Evolutionary conservation across 2,329 filamentous ascomycete species (phyloP).

Genomic region (Epichloe scottii): DNA sequence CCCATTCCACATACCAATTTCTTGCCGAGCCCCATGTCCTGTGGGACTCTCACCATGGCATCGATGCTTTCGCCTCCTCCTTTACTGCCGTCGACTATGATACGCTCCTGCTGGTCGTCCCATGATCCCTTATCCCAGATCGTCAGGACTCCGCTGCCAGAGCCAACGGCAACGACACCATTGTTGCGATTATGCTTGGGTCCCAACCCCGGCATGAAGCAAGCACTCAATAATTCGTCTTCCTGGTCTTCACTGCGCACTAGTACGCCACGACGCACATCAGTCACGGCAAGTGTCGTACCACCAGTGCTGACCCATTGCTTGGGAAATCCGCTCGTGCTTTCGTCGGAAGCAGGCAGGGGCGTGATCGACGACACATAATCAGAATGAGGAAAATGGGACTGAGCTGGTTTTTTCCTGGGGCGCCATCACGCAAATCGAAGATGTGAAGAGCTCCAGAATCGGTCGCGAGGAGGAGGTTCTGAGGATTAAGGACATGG

Average conservation of each 20-base stretch:
- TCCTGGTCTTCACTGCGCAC: slow-evolving; percentile 90
- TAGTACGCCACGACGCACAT: slow-evolving; percentile 74
- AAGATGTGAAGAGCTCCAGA: slow-evolving; percentile 80
- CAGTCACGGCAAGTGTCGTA: slow-evolving; percentile 80
- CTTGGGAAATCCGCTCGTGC: slow-evolving; percentile 80
- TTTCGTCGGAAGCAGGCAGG: slow-evolving; percentile 65
- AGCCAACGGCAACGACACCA: slow-evolving; percentile 65
- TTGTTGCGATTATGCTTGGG: slow-evolving; percentile 53
- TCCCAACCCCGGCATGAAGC: slow-evolving; percentile 65
- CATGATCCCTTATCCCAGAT: slow-evolving; percentile 90
- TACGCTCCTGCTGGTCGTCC: slow-evolving; percentile 88
- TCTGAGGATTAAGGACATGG: slow-evolving; percentile 75
- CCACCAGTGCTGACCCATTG: slow-evolving; percentile 93
- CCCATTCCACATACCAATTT: slow-evolving; percentile 70
- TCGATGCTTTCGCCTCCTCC: slow-evolving; percentile 68
- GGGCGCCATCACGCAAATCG: slow-evolving; percentile 56
- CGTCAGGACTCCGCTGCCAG: slow-evolving; percentile 68
- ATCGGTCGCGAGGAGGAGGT: slow-evolving; percentile 79
- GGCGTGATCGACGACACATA: slow-evolving; percentile 83
- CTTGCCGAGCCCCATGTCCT: slow-evolving; percentile 56
- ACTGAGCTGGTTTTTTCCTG: slow-evolving; percentile 58
- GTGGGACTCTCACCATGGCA: slow-evolving; percentile 58
- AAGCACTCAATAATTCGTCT: slow-evolving; percentile 75
- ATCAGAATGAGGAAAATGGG: slow-evolving; percentile 79
- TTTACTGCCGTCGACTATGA: slow-evolving; percentile 56